Evolutionary conservation across 305 asterid species (phyloP).

Genomic region (Fraxinus sp.): DNA sequence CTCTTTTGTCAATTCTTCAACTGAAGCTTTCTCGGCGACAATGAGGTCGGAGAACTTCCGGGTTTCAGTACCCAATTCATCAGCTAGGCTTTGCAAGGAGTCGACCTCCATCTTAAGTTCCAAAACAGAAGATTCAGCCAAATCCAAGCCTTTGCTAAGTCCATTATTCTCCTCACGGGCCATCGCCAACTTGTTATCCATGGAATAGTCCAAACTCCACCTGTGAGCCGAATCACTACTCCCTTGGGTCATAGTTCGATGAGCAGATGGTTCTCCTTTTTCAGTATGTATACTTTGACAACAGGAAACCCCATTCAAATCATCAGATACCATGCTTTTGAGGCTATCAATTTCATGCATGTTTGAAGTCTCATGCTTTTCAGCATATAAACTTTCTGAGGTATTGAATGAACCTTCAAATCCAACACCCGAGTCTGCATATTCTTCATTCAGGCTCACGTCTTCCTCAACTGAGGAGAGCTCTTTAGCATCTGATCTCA

Average conservation of each 20-base stretch:
- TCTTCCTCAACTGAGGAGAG: slow-evolving; percentile 75
- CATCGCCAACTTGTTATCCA: slow-evolving; percentile 59
- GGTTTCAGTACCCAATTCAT: slow-evolving; percentile 69
- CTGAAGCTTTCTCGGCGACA: slow-evolving; percentile 61
- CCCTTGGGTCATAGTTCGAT: slow-evolving; percentile 43
- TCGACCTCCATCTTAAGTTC: slow-evolving; percentile 77
- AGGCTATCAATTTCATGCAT: slow-evolving; percentile 35
- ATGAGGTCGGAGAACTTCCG: slow-evolving; percentile 53
- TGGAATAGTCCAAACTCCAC: slow-evolving; percentile 60
- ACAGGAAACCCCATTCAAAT: slow-evolving; percentile 37
- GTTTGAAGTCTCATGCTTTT: slow-evolving; percentile 56
- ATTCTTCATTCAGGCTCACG: slow-evolving; percentile 54
- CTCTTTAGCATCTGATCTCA: slow-evolving; percentile 60
- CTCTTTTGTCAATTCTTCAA: slow-evolving; percentile 63
- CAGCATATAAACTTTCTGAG: slow-evolving; percentile 79
- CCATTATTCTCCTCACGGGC: slow-evolving; percentile 70
- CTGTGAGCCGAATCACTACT: slow-evolving; percentile 49
- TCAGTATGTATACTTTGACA: slow-evolving; percentile 44
- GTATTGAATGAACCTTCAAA: slow-evolving; percentile 83
- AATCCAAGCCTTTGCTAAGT: slow-evolving; percentile 72
- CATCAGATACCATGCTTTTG: slow-evolving; percentile 43
- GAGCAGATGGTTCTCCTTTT: slow-evolving; percentile 56
- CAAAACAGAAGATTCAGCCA: slow-evolving; percentile 72
- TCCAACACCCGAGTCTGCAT: slow-evolving; percentile 59
- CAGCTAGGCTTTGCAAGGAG: slow-evolving; percentile 73